Conservation (phyloP, 129 eudicot species). For the Logfia minima region DNA sequence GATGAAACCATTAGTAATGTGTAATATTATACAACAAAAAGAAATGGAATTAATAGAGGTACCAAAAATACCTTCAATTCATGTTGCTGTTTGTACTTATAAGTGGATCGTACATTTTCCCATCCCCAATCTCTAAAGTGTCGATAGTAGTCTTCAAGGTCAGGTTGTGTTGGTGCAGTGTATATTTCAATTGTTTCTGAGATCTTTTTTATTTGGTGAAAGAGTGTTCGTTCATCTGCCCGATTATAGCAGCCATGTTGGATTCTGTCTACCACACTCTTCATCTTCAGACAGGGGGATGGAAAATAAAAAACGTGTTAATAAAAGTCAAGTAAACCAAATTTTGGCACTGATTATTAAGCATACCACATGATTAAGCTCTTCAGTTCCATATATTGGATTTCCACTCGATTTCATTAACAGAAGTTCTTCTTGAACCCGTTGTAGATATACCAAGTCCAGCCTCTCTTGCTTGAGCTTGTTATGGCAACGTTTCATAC, state of each 20-base stretch:
- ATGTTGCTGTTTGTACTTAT: neutral
- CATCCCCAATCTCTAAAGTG: neutral
- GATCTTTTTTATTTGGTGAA: conserved; percentile 11
- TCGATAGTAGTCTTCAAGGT: neutral
- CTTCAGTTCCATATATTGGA: neutral
- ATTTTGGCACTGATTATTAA: neutral
- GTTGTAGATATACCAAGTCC: conserved; percentile 14
- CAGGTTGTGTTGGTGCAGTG: neutral
- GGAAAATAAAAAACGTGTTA: neutral
- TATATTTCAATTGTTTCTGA: conserved; percentile 3
- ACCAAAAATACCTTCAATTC: neutral
- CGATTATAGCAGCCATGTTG: conserved; percentile 21
- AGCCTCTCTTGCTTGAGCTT: conserved; percentile 24
- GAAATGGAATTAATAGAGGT: neutral
- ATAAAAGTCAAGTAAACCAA: neutral
- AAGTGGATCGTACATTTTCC: neutral
- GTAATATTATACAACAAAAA: neutral
- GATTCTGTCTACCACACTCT: conserved; percentile 10
- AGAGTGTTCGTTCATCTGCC: neutral
- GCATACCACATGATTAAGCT: conserved; percentile 25
- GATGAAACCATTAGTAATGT: neutral
- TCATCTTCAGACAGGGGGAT: neutral
- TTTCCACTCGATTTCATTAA: neutral
- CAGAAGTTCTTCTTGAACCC: conserved; percentile 23
- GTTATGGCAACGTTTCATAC: conserved; percentile 19